Evolutionary conservation across 257 asterid species (phyloP), one percentile per base, ranked within the genome.

Genomic region (Jaltomata sinuosa): DNA sequence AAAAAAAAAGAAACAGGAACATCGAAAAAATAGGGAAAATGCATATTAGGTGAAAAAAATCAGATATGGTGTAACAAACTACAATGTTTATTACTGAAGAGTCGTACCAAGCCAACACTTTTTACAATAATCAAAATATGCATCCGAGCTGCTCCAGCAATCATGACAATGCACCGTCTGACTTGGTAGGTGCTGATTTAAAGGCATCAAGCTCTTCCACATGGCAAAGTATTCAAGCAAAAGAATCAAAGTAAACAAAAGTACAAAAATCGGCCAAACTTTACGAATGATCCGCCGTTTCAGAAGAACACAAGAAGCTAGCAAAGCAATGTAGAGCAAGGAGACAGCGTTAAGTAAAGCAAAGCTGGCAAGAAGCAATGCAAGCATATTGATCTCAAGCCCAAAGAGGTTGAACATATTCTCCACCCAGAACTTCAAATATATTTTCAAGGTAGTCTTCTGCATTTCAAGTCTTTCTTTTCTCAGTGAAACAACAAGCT

Each of bases 321-420:
- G 94, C 88, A 91, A 91, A 16, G 89, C 96, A 84, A 97, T 90
- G 74, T 95, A 97, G 80, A 95, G 87, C 87, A 97, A 85, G 54
- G 99, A 97, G 87, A 94, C 64, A 40, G 94, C 97, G 87, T 97
- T 97, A 52, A 97, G 88, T 88, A 95, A 87, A 55, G 98, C 99
- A 86, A 97, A 97, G 89, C 99, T 97, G 87, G 99, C 93, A 82
- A 97, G 90, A 71, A 97, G 91, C 83, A 97, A 89, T 38, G 91
- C 96, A 31, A 94, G 86, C 99, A 97, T 97, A 87, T 92, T 95
- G 87, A 97, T 95, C 95, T 97, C 99, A 84, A 97, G 99, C 84
- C 99, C 99, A 83, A 94, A 94, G 83, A 97, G 97, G 87, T 93
- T 97, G 90, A 94, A 97, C 97, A 97, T 89, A 89, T 97, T 97